A percentile compares a stretch with the other conserved stretches of the same genome.
These are phyloP conservation scores for Spathaspora girioi DNA, from an alignment of 805 yeast genomes.

Conservation along the genomic window DNA sequence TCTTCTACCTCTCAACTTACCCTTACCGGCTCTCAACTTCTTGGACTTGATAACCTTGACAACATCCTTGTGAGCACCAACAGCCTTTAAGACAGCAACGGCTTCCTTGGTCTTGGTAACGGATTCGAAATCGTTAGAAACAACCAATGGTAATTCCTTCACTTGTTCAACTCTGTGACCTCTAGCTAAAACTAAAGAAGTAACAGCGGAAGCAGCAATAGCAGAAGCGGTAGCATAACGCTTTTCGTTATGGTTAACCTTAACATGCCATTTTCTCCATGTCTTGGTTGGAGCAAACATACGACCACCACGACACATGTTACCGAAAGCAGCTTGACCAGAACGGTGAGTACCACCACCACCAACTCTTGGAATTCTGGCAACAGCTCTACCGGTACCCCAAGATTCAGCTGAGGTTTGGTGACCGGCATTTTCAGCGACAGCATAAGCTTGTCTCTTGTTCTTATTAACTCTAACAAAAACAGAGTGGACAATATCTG, in stretches of 20 bases:
- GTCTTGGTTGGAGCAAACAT: conserved; percentile 99
- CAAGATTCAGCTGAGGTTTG: conserved; percentile 99
- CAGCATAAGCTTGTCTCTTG: conserved; percentile 99
- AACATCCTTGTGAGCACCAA: conserved; percentile 98
- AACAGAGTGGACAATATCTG: conserved; percentile 98
- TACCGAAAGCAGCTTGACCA: conserved; percentile 99
- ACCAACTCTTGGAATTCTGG: conserved; percentile 99
- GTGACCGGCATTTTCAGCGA: conserved; percentile 98
- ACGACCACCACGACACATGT: conserved; percentile 99
- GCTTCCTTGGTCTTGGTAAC: conserved; percentile 98
- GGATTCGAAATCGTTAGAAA: conserved; percentile 87
- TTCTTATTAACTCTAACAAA: conserved; percentile 98
- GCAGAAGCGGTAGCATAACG: conserved; percentile 99
- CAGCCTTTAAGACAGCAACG: conserved; percentile 94
- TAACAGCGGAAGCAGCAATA: conserved; percentile 97
- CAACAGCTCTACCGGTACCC: conserved; percentile 99
- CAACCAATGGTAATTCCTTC: conserved; percentile 98
- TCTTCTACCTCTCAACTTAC: conserved; percentile 99
- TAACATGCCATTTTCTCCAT: conserved; percentile 99
- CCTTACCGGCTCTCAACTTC: conserved; percentile 99
- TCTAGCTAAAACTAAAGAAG: conserved; percentile 98
- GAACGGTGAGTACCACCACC: conserved; percentile 99
- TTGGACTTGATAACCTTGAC: conserved; percentile 97
- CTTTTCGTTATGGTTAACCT: conserved; percentile 99
- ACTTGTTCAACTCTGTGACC: conserved; percentile 99